Evolutionary conservation across 441 rosid species (phyloP), one percentile per base, ranked within the genome.

Genomic region (Euphorbia schlechtendalii): DNA sequence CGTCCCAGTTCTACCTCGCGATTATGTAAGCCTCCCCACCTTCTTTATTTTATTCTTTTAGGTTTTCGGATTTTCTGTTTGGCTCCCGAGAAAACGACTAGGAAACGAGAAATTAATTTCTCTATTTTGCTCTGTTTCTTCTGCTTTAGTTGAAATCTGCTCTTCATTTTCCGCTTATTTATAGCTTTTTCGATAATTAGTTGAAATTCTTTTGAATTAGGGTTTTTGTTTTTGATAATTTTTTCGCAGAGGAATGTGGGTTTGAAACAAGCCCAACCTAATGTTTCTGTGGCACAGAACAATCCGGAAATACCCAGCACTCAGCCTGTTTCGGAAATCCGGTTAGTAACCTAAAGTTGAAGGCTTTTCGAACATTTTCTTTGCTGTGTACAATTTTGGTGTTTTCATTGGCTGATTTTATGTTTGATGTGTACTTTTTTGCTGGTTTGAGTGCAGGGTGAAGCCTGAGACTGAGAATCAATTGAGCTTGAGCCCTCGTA

Each of bases 391-490:
- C n/a, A n/a, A n/a, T n/a, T n/a, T n/a, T n/a, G n/a, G n/a, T n/a
- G n/a, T n/a, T n/a, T n/a, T n/a, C n/a, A n/a, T n/a, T n/a, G n/a
- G n/a, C 11, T 32, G 21, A 3, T 3, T 13, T 11, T 34, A 15
- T 46, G 40, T 12, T 38, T 32, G 15, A 63, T 38, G 15, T 60
- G 27, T 60, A 8, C 40, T 34, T 34, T 32, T 34, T 34, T 3
- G 36, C 38, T 34, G 12, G 22, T 72, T 40, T 58, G 61, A 51
- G 14, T 69, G 52, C 69, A 85, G 86, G 69, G 76, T 62, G 67
- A 74, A 80, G 65, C 67, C 75, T 15, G n/a, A n/a, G n/a, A n/a
- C n/a, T n/a, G 76, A 69, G 81, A 82, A 74, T 65, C 80, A 73
- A 66, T 77, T 67, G 63, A 73, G 83, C 59, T 69, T 71, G 65